These are phyloP conservation scores for Stevia rebaudiana DNA, from an alignment of 140 eudicot species.

Conservation along the genomic window DNA sequence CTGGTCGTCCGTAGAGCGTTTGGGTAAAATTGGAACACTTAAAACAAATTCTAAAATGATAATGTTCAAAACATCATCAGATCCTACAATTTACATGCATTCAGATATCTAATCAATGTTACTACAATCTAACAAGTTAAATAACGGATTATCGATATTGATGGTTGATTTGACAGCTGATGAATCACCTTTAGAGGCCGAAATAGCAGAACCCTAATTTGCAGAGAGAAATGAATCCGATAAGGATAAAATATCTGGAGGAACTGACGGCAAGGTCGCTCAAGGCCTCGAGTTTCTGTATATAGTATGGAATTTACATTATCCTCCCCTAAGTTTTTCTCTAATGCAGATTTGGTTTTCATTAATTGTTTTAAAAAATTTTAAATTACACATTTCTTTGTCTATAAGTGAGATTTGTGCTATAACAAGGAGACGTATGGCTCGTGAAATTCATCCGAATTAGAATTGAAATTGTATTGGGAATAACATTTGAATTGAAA, in stretches of 20 bases:
- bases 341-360: not conserved
- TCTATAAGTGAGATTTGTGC: no score
- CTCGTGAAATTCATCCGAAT: no score
- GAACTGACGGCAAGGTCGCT: slow-evolving; percentile 24
- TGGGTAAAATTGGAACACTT: not conserved
- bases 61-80: not conserved
- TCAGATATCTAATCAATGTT: not conserved
- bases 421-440: no score
- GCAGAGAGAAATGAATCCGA: slow-evolving; percentile 20
- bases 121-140: not conserved
- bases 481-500: no score
- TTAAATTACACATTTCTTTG: no score
- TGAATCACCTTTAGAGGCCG: slow-evolving; percentile 18
- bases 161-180: not conserved
- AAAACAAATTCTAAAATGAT: not conserved
- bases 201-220: slow-evolving; percentile 28
- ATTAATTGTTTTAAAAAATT: not conserved
- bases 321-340: not conserved
- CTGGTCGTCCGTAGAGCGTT: not conserved
- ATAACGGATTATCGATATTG: not conserved
- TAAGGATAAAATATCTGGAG: slow-evolving; percentile 27
- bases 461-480: no score
- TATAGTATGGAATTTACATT: slow-evolving; percentile 3
- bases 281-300: slow-evolving; percentile 16
- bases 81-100: slow-evolving; percentile 9